A percentile compares a stretch with the other conserved stretches of the same genome.
Conservation (phyloP, 2,329 filamentous ascomycete species). For the Pseudomassariella vexata region DNA sequence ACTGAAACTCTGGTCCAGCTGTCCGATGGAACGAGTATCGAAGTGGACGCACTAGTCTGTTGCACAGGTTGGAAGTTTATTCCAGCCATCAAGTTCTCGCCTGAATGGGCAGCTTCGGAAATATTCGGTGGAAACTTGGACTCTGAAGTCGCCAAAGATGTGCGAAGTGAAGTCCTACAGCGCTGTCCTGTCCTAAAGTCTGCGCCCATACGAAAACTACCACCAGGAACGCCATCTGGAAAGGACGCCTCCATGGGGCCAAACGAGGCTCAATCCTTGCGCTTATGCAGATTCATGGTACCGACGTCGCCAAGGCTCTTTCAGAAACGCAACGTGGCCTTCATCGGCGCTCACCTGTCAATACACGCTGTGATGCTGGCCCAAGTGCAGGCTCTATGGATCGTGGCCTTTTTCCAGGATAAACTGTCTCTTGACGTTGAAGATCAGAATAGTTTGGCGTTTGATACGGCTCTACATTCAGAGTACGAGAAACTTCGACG, state of each 20-base stretch:
- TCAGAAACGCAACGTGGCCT: constrained; percentile 19
- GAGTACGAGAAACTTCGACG: constrained; percentile 52
- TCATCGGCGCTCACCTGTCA: constrained; percentile 25
- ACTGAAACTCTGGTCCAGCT: constrained; percentile 6
- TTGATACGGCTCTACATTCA: constrained; percentile 43
- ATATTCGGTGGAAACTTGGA: too few species aligned
- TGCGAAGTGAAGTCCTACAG: neutral
- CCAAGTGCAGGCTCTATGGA: constrained; percentile 42
- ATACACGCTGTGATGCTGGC: constrained; percentile 25
- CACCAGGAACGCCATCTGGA: too few species aligned
- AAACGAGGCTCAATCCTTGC: neutral
- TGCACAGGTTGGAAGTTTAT: constrained; percentile 10
- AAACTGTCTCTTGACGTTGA: neutral
- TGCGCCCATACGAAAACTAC: neutral
- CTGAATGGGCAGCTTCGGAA: neutral
- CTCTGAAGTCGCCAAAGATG: too few species aligned
- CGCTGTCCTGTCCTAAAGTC: constrained; percentile 5
- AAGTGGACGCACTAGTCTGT: constrained; percentile 8
- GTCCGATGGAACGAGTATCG: constrained; percentile 5
- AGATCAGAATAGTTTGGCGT: constrained; percentile 24
- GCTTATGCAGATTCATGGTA: constrained; percentile 23
- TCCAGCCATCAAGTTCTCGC: constrained; percentile 7
- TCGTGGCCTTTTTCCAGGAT: constrained; percentile 51
- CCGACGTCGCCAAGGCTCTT: constrained; percentile 14
- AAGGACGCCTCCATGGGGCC: too few species aligned